These are phyloP conservation scores for Cladobotryum protrusum DNA, from an alignment of 2,329 filamentous ascomycete species.

Conservation along the genomic window DNA sequence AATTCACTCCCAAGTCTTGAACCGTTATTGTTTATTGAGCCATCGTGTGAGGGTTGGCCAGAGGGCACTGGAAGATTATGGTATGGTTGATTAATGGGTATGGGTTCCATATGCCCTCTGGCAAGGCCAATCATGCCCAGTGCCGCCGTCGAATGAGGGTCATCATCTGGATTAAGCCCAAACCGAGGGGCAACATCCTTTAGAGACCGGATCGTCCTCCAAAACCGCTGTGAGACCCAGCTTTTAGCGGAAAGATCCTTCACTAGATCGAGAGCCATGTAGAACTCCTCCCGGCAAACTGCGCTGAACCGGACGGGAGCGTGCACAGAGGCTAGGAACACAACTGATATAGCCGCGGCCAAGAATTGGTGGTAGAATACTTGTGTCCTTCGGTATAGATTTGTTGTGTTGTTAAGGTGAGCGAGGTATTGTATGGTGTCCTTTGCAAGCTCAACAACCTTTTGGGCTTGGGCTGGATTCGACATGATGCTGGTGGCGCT, in stretches of 20 bases:
- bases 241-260: conserved; percentile 66
- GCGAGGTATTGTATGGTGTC: conserved; percentile 68
- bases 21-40: conserved; percentile 36
- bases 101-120: conserved; percentile 28
- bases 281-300: conserved; percentile 67
- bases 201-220: conserved; percentile 64
- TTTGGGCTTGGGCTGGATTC: conserved; percentile 67
- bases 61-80: conserved; percentile 16
- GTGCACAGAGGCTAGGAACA: conserved; percentile 72
- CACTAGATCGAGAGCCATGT: conserved; percentile 69
- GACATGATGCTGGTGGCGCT: conserved; percentile 76
- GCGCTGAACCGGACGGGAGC: conserved; percentile 65
- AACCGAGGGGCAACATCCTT: conserved; percentile 67
- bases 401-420: conserved; percentile 64
- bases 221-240: conserved; percentile 65
- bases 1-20: conserved; percentile 48
- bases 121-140: conserved; percentile 52
- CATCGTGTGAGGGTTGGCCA: neutral
- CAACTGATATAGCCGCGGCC: conserved; percentile 64
- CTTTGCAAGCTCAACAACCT: conserved; percentile 66
- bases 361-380: conserved; percentile 78
- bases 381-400: conserved; percentile 65
- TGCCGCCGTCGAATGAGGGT: conserved; percentile 46
- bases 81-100: conserved; percentile 20
- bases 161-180: conserved; percentile 46